Evolutionary conservation across 108 stramenopile species (phyloP).

Genomic region (Discostella pseudostelligera): DNA sequence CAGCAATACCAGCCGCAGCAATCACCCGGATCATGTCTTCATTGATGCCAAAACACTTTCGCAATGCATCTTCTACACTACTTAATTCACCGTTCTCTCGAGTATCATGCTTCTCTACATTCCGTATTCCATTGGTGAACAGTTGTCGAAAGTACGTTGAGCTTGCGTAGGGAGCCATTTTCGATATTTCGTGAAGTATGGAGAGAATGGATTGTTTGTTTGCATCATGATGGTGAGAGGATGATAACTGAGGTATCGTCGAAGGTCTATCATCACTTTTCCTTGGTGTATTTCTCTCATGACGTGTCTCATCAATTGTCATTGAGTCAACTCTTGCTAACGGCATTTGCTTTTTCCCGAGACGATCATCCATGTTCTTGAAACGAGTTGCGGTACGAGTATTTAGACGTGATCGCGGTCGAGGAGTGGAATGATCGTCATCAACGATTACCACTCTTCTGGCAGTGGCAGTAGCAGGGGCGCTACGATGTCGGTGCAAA

Average conservation of each 20-base stretch:
- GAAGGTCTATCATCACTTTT: no score
- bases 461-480: neutral
- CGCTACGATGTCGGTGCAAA: neutral
- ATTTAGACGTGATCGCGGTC: neutral
- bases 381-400: neutral
- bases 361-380: neutral
- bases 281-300: neutral
- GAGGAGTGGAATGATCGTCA: neutral
- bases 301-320: neutral
- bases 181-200: neutral
- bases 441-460: no score
- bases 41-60: constrained; percentile 6
- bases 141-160: constrained; percentile 3
- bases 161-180: neutral
- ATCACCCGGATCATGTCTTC: neutral
- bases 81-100: neutral
- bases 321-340: no score
- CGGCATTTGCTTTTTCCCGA: no score
- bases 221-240: neutral
- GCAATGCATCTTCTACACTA: neutral
- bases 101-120: neutral
- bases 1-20: neutral
- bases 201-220: neutral
- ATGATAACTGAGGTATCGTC: neutral
- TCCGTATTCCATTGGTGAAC: neutral